phyloP scores from a whole-genome alignment of 2,329 filamentous ascomycete genomes.

The Xylaria sp. region DNA sequence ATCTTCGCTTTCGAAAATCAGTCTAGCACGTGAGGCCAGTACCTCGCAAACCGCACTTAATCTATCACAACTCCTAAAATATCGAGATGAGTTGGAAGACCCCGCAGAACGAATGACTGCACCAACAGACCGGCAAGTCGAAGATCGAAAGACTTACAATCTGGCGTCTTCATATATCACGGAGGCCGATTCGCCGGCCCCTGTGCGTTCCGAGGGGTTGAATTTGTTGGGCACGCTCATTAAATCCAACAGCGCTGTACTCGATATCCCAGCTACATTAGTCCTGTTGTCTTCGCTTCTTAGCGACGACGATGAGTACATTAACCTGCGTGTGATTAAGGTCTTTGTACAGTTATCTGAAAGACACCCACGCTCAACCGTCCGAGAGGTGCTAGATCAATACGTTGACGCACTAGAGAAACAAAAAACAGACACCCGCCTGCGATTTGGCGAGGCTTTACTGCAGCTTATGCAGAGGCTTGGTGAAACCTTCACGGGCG shows the following conservation, averaged over 20 bases:
- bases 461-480: slow-evolving; percentile 59
- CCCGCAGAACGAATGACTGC: slow-evolving; percentile 34
- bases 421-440: slow-evolving; percentile 55
- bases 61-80: slow-evolving; percentile 50
- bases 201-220: slow-evolving; percentile 61
- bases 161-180: slow-evolving; percentile 61
- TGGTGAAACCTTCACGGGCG: slow-evolving; percentile 50
- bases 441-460: slow-evolving; percentile 64
- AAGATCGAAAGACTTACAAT: slow-evolving; percentile 57
- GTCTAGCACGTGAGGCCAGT: slow-evolving; percentile 36
- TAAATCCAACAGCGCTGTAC: slow-evolving; percentile 46
- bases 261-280: slow-evolving; percentile 62
- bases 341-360: slow-evolving; percentile 57
- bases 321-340: slow-evolving; percentile 63
- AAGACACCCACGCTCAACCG: slow-evolving; percentile 57
- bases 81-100: slow-evolving; percentile 49
- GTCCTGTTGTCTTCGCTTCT: slow-evolving; percentile 60
- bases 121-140: slow-evolving; percentile 45
- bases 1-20: slow-evolving; percentile 42
- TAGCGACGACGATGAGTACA: slow-evolving; percentile 63
- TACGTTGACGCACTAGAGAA: slow-evolving; percentile 61
- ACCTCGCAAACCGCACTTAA: slow-evolving; percentile 52
- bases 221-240: slow-evolving; percentile 57
- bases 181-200: slow-evolving; percentile 55
- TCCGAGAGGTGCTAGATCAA: slow-evolving; percentile 58